Percentiles rank a stretch among this genome's conserved stretches.
These are phyloP conservation scores for Wickerhamomyces kurtzmanii DNA, from an alignment of 805 yeast genomes.

Conservation along the genomic window DNA sequence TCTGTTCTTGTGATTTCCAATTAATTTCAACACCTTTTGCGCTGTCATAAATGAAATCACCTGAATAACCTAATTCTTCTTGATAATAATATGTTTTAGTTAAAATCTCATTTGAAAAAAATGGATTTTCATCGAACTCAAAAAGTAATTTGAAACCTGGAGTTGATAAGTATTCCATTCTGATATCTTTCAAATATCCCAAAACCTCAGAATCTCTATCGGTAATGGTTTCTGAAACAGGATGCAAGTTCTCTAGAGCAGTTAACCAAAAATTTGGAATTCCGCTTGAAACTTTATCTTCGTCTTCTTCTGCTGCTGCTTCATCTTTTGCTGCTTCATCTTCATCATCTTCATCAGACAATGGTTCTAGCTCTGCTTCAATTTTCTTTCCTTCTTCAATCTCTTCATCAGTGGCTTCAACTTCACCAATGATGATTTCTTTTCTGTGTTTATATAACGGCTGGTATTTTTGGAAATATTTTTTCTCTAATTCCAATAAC, in stretches of 20 bases:
- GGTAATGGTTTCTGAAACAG: slow-evolving; percentile 74
- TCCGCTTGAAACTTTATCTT: slow-evolving; percentile 44
- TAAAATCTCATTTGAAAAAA: slow-evolving; percentile 61
- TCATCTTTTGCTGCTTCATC: slow-evolving; percentile 32
- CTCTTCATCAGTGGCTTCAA: slow-evolving; percentile 74
- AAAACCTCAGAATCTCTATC: slow-evolving; percentile 87
- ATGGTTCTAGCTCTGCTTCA: slow-evolving; percentile 44
- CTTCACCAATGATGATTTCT: slow-evolving; percentile 58
- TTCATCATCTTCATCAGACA: slow-evolving; percentile 27
- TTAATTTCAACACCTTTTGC: slow-evolving; percentile 85
- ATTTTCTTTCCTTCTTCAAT: slow-evolving; percentile 68
- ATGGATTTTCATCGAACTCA: slow-evolving; percentile 68
- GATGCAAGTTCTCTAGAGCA: slow-evolving; percentile 78
- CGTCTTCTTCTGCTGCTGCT: slow-evolving; percentile 30
- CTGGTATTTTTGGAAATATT: slow-evolving; percentile 58
- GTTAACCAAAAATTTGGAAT: slow-evolving; percentile 96
- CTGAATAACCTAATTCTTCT: slow-evolving; percentile 87
- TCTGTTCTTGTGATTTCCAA: slow-evolving; percentile 74
- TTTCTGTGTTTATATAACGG: slow-evolving; percentile 73
- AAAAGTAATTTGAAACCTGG: slow-evolving; percentile 89
- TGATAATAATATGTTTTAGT: slow-evolving; percentile 89
- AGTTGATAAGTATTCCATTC: slow-evolving; percentile 65
- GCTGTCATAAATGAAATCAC: slow-evolving; percentile 94
- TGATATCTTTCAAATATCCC: slow-evolving; percentile 55
- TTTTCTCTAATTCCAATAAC: slow-evolving; percentile 76